Evolutionary conservation across 1,284 basidiomycete species (phyloP), one percentile per base, ranked within the genome.

Genomic region (Malassezia nana): DNA sequence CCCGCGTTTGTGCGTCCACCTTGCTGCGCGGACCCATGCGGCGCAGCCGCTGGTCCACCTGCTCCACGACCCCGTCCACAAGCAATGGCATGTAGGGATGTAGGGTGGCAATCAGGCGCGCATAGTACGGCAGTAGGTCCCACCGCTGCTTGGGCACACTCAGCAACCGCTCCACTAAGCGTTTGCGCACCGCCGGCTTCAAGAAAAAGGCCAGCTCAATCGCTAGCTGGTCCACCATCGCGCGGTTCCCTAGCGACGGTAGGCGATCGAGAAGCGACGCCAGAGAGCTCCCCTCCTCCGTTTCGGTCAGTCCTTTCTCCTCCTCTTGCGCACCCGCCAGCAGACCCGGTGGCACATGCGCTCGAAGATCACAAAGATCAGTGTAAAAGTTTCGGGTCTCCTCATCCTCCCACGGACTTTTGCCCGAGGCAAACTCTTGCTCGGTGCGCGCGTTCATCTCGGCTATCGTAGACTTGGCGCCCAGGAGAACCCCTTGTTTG

Each of bases 121-220:
- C 84, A 73, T 96, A 98, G 75, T 96, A 89, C 1, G 94, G 91
- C 32, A 96, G 75, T 22, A 98, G 78, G 74, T 99, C 94, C 6
- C 82, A 85, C 28, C 94, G 81, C 63, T 85, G 88, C 76, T 89
- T 89, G 0, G 88, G 87, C 4, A 91, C 83, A 63, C 87, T 83
- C 4, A 80, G 79, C 62, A 98, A 79, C 67, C 62, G 60, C 33
- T 58, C 90, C 63, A 89, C 80, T 24, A 96, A 79, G 46, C 91
- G 79, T 69, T 90, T 91, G 58, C 94, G 79, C 2, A 90, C 87
- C 10, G 89, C 89, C 75, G 96, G 96, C 39, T 88, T 91, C 72
- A 96, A 96, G 55, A 96, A 78, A 69, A 91, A 89, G 0, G 89
- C 89, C 74, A 99, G 96, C 62, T 98, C 92, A 31, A 95, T 83